A percentile compares a stretch with the other conserved stretches of the same genome.
Conservation (phyloP, 495 filamentous ascomycete genomes). For the Astrothelium macrocarpum region DNA sequence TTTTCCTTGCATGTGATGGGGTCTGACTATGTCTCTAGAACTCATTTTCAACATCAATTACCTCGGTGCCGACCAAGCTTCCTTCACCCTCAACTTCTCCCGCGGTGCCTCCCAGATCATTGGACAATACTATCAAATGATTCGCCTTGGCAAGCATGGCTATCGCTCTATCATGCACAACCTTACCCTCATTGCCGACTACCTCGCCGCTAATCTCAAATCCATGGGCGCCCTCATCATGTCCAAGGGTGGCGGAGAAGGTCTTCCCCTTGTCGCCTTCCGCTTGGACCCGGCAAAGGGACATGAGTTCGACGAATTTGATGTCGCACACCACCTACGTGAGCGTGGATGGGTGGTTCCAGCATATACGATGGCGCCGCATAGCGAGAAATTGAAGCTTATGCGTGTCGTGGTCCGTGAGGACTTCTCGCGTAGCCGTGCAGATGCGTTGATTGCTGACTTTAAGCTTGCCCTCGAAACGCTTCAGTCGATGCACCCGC, state of each 20-base stretch:
- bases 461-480: slow-evolving; percentile 59
- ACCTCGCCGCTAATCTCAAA: slow-evolving; percentile 59
- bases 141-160: slow-evolving; percentile 80
- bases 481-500: slow-evolving; percentile 62
- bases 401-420: slow-evolving; percentile 83
- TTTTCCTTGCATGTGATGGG: too few species aligned
- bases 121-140: slow-evolving; percentile 92
- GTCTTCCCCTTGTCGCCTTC: slow-evolving; percentile 81
- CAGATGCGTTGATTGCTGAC: slow-evolving; percentile 62
- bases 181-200: slow-evolving; percentile 72
- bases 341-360: slow-evolving; percentile 83
- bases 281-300: slow-evolving; percentile 50
- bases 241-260: slow-evolving; percentile 62
- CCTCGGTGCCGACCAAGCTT: slow-evolving; percentile 87
- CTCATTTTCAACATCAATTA: slow-evolving; percentile 98
- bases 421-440: slow-evolving; percentile 70
- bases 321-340: slow-evolving; percentile 65
- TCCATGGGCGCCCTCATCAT: slow-evolving; percentile 74
- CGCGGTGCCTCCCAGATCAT: slow-evolving; percentile 88
- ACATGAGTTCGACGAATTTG: slow-evolving; percentile 64
- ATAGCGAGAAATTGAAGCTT: slow-evolving; percentile 68
- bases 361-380: slow-evolving; percentile 89
- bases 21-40: slow-evolving; percentile 34
- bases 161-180: slow-evolving; percentile 83
- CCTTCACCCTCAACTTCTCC: slow-evolving; percentile 94